Base-by-base conservation (phyloP, 1,139 yeast genomes). In the Kluyveromyces sp. region DNA sequence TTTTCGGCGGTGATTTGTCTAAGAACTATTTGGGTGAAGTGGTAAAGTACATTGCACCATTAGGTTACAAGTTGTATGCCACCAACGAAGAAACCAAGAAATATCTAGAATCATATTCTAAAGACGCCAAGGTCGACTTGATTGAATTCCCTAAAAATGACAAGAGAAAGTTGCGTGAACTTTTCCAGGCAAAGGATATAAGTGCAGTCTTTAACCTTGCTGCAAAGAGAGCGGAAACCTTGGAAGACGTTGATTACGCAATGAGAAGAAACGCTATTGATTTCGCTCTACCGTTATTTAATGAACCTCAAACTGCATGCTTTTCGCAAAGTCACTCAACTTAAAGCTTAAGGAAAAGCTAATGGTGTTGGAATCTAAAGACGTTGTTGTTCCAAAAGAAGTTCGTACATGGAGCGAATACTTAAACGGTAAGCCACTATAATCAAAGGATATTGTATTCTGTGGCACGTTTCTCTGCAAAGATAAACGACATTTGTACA, bases 181-280 rank as follows among this genome's bases (percentile, higher is more conserved):
- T 89, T 53, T 92, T 92, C 81, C 94, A 85, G 64, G 77, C 81
- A 55, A 79, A 86, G 68, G 79, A 89, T 59, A 81, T 92, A 63
- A 78, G 83, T 54, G 83, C 88, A 52, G 98, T 92, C 32, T 81
- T 92, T 77, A 94, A 94, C 71, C 77, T 92, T 63, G 97, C 98
- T 45, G 76, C 75, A 59, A 84, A 88, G 43, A 80, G 97, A 66
- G 98, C 97, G 36, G 94, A 86, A 62, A 71, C 76, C 54, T 75
- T 87, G 56, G 70, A 80, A 53, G 97, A 92, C 61, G 83, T 85
- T 67, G 97, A 92, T 70, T 92, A 92, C 65, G 84, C 90, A 47
- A 92, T 92, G 97, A 83, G 99, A 75, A 83, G 99, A 74, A 92
- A 90, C 66, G 97, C 98, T 45, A 94, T 92, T 71, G 99, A 92